Conservation (phyloP, 306 rosid genomes). For the Arachis stenosperma region DNA sequence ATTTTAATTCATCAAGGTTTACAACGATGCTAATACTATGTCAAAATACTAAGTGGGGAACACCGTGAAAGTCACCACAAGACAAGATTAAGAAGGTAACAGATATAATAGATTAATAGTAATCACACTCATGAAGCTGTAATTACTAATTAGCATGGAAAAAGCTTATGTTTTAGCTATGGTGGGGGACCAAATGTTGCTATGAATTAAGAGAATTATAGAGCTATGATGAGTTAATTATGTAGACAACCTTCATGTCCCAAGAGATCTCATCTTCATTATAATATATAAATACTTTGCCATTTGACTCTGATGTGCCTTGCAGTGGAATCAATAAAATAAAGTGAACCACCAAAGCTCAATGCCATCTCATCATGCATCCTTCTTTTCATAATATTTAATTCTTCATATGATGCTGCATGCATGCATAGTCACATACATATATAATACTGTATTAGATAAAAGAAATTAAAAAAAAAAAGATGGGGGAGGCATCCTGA, state of each 20-base stretch:
- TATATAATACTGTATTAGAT: not conserved
- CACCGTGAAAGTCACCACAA: not conserved
- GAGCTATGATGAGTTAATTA: not conserved
- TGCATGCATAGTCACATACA: not conserved
- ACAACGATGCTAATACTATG: not conserved
- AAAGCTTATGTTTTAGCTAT: not conserved
- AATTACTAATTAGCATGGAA: not conserved
- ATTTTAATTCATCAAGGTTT: not conserved
- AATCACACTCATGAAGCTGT: not conserved
- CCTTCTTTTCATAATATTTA: not conserved
- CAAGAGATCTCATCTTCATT: not conserved
- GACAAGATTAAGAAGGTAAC: not conserved
- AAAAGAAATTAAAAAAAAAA: not conserved
- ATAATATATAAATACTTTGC: not conserved
- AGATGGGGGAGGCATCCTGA: not conserved
- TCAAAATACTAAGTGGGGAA: not conserved
- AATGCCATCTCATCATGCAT: conserved; percentile 22
- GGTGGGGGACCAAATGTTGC: conserved; percentile 31
- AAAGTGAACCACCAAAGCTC: conserved; percentile 5
- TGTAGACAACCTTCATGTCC: not conserved
- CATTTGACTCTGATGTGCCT: not conserved
- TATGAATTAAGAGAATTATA: not conserved
- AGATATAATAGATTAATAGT: not conserved
- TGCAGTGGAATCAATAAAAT: not conserved
- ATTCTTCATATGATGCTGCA: too few species aligned